Conservation (phyloP, 257 asterid genomes). For the Primulina eburnea region DNA sequence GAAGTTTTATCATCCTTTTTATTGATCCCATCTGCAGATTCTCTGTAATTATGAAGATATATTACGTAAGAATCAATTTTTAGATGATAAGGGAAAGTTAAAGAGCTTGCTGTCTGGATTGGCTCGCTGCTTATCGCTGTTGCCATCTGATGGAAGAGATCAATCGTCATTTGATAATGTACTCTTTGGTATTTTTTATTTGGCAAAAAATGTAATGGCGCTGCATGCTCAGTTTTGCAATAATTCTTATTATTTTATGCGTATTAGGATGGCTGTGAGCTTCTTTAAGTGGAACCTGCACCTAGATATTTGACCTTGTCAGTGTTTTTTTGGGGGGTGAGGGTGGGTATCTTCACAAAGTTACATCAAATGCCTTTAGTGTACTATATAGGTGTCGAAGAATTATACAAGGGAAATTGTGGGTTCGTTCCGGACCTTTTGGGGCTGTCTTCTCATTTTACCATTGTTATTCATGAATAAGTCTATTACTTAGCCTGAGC, state of each 20-base stretch:
- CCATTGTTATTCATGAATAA: not conserved
- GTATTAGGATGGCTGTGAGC: not conserved
- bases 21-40: conserved; percentile 46
- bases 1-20: not conserved
- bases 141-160: conserved; percentile 54
- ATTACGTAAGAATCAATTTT: conserved; percentile 65
- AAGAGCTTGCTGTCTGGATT: conserved; percentile 67
- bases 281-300: not conserved
- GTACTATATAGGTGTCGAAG: not conserved
- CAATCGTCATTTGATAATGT: conserved; percentile 52
- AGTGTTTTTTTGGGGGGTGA: too few species aligned
- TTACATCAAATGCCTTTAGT: not conserved
- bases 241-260: not conserved
- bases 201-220: not conserved
- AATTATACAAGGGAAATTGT: not conserved
- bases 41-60: conserved; percentile 65
- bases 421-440: not conserved
- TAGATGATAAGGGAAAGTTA: conserved; percentile 74
- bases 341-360: too few species aligned
- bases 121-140: conserved; percentile 68
- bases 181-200: conserved; percentile 20
- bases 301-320: not conserved
- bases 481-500: not conserved
- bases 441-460: not conserved
- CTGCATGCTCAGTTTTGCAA: not conserved